A percentile compares a stretch with the other conserved stretches of the same genome.
These are phyloP conservation scores for Silene conica DNA, from an alignment of 148 eudicot species.

Conservation along the genomic window DNA sequence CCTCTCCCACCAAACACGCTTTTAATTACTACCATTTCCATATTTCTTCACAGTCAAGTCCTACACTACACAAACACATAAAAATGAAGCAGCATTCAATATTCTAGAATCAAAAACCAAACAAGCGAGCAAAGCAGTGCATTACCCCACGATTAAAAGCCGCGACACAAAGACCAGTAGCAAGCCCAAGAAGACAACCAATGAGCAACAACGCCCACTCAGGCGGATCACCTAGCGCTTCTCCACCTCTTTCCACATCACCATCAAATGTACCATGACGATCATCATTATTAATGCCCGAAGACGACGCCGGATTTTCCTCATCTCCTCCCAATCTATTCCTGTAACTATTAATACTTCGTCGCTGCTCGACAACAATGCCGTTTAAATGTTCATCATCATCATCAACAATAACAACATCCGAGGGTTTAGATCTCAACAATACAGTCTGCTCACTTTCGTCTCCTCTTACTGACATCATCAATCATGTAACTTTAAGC, in stretches of 20 bases:
- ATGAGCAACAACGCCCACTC: constrained; percentile 92
- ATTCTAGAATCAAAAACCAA: neutral
- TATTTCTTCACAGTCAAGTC: neutral
- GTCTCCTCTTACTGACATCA: neutral
- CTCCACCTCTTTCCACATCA: constrained; percentile 24
- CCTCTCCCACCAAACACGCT: too few species aligned
- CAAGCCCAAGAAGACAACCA: constrained; percentile 93
- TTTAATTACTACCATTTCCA: too few species aligned
- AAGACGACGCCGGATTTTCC: constrained; percentile 15
- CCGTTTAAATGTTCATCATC: neutral
- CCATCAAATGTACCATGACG: constrained; percentile 4
- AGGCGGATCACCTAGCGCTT: constrained; percentile 63
- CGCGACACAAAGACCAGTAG: constrained; percentile 91
- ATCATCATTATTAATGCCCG: constrained; percentile 10
- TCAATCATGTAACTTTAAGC: neutral
- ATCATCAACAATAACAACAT: neutral
- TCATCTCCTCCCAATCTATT: neutral
- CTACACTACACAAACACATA: neutral
- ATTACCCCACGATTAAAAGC: constrained; percentile 80
- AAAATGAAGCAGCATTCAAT: neutral
- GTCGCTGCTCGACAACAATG: neutral
- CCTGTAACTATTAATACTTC: neutral
- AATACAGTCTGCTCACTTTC: neutral
- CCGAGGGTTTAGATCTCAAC: neutral
- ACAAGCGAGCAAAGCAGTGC: neutral